phyloP scores from a whole-genome alignment of 768 basidiomycete species.

The Panaeolus cyanescens region DNA sequence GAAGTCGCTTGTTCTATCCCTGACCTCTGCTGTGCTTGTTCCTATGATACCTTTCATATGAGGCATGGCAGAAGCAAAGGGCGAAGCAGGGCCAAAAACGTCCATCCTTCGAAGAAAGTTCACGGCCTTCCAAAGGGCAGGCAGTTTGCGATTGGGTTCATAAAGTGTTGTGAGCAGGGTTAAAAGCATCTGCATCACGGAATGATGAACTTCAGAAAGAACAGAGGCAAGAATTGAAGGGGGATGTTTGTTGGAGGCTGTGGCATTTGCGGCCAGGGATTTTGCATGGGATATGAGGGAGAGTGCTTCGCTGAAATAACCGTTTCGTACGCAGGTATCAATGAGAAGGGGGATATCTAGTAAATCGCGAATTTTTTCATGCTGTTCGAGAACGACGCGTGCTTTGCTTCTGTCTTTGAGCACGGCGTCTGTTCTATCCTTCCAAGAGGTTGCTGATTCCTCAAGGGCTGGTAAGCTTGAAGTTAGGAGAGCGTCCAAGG shows the following conservation, averaged over 20 bases:
- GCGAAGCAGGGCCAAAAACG: conserved; percentile 44
- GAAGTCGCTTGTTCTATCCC: conserved; percentile 21
- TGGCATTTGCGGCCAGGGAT: conserved; percentile 44
- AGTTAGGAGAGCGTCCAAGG: conserved; percentile 68
- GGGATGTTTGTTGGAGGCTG: conserved; percentile 34
- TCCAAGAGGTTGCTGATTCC: conserved; percentile 69
- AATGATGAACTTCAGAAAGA: conserved; percentile 66
- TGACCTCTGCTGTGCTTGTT: conserved; percentile 14
- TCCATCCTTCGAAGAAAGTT: conserved; percentile 86
- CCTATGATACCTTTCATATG: conserved; percentile 18
- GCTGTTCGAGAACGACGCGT: conserved; percentile 86
- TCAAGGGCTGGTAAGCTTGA: conserved; percentile 78
- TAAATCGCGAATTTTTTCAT: conserved; percentile 90
- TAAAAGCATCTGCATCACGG: conserved; percentile 57
- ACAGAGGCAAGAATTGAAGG: conserved; percentile 62
- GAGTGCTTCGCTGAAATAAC: conserved; percentile 90
- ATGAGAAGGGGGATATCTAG: conserved; percentile 90
- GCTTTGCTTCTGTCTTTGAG: conserved; percentile 76
- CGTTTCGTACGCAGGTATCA: conserved; percentile 91
- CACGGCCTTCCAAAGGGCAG: conserved; percentile 87
- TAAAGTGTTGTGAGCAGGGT: conserved; percentile 79
- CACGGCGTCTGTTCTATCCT: conserved; percentile 71
- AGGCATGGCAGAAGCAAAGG: conserved; percentile 23
- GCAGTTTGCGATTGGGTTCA: conserved; percentile 82
- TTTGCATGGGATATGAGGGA: conserved; percentile 77